Base-by-base conservation (phyloP, 2,329 filamentous ascomycete genomes). In the Aspergillus awamori region DNA sequence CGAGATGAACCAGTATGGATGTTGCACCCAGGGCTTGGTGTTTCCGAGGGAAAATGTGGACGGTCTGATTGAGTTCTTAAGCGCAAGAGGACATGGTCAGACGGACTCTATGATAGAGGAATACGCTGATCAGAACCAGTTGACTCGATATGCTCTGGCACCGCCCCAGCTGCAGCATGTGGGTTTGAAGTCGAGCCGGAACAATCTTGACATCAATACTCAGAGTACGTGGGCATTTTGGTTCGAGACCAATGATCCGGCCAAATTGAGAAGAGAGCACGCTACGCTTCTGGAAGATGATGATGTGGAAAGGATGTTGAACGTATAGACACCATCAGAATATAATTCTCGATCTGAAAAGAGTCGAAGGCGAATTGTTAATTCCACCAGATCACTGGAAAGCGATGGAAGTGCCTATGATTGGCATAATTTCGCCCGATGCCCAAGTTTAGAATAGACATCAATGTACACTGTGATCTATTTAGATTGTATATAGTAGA, bases 21-120 rank as follows among this genome's bases (percentile, higher is more conserved):
- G 72, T 59, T 77, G 73, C 51, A 70, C 74, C 2, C 74, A 77
- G 63, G 74, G 66, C 1, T 57, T 75, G 13, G 62, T 76, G 10
- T 76, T 74, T 47, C 71, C 74, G 3, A 54, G 60, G 10, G 55
- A 66, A 8, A 65, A 64, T 41, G 63, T 72, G 7, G 48, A 56
- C 8, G 60, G 47, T 2, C 43, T 73, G 45, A 62, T 68, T 15
- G 58, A 10, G 1, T 68, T 64, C 33, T 57, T 72, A 20, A 45
- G 55, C 3, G 51, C 61, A 4, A 57, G 59, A 20, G 57, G 63
- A 5, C 51, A 43, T 26, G 69, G 70, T 0, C 70, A 70, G 59
- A 72, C 67, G 8, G 70, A 73, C 60, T 66, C 59, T 3, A 54
- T 71, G 61, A 69, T 71, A 36, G 69, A 71, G 56, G 66, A 71